These are phyloP conservation scores for Coffea canephora DNA, from an alignment of 257 asterid genomes.

Conservation along the genomic window DNA sequence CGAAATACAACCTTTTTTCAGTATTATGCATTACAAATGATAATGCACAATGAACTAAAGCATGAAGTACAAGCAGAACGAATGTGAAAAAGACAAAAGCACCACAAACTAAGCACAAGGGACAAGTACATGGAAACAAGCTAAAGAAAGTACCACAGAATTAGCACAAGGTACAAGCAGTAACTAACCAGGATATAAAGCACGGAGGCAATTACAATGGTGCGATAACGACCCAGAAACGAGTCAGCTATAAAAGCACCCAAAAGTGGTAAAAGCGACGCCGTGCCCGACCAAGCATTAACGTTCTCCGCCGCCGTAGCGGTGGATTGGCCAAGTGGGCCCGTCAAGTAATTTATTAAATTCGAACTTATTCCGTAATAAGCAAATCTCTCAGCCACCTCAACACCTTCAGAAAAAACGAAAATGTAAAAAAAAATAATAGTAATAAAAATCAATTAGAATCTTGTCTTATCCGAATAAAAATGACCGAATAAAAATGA, in stretches of 20 bases:
- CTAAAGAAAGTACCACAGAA: background rate
- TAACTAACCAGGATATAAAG: constrained; percentile 36
- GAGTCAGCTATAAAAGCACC: constrained; percentile 44
- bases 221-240: constrained; percentile 37
- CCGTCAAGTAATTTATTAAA: constrained; percentile 39
- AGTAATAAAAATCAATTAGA: background rate
- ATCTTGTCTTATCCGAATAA: too few species aligned
- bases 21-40: too few species aligned
- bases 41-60: background rate
- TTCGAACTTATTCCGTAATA: constrained; percentile 36
- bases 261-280: constrained; percentile 32
- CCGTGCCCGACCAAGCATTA: constrained; percentile 36
- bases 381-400: constrained; percentile 41
- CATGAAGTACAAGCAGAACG: too few species aligned
- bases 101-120: too few species aligned
- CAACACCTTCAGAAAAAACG: constrained; percentile 25
- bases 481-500: too few species aligned
- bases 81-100: too few species aligned
- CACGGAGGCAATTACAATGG: constrained; percentile 33
- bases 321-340: constrained; percentile 43
- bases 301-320: constrained; percentile 39
- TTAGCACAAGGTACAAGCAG: constrained; percentile 1
- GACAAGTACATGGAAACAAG: too few species aligned
- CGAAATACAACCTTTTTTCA: too few species aligned
- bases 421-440: background rate